Evolutionary conservation across 768 basidiomycete genomes (phyloP), one percentile per base, ranked within the genome.

Genomic region (Suillus sp.): DNA sequence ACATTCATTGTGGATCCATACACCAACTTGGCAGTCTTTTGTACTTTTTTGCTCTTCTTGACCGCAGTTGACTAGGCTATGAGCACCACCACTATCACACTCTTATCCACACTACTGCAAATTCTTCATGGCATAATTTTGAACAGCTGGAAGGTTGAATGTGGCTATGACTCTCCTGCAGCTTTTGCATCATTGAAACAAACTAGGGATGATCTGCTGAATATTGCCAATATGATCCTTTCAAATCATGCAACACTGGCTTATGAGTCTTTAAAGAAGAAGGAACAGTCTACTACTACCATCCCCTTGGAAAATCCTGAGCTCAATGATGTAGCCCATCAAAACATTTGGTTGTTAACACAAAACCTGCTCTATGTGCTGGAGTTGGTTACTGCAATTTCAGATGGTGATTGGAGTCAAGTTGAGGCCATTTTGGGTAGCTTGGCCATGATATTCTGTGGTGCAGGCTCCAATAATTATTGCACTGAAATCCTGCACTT

Each of bases 61-160:
- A 78, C 25, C 62, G 25, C 1, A 56, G 60, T 1, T 34, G 72
- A 0, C 70, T 80, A 4, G 71, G 72, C 10, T 58, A 64, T 0
- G 66, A 77, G n/a, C 70, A 78, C 2, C 78, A 77, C 0, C 70
- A 80, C 58, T 79, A 77, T 37, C 74, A 79, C 35, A 71, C 76
- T 0, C 0, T 42, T 75, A 0, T 10, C 54, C 1, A 64, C 53
- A 0, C 61, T 69, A 0, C 11, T 61, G 7, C 77, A 79, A 48
- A 74, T 79, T 5, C 66, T 78, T 2, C 67, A 69, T 9, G 79
- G 77, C 1, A 38, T 77, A 1, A 38, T 79, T 1, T 67, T 79
- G 0, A 67, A 75, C 64, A 71, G 72, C 0, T 80, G 78, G 78
- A 22, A 22, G 8, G 61, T n/a, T 13, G 67, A 72, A 37, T 74